Conservation (phyloP, 306 rosid genomes). For the Vigna trinervia region DNA sequence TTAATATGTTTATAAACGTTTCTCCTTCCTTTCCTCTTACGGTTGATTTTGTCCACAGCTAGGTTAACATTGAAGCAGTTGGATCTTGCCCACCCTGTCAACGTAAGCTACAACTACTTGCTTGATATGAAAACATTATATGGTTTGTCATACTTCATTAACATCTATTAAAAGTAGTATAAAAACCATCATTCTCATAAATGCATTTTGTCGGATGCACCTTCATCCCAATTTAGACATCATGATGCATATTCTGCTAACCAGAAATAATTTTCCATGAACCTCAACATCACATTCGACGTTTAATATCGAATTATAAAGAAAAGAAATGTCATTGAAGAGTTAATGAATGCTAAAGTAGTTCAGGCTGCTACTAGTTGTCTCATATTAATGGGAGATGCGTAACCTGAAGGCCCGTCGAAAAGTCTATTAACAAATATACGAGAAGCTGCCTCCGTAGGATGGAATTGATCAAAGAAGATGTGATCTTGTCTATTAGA, state of each 20-base stretch:
- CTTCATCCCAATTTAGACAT: too few relatives aligned
- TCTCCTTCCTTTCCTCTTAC: neutral
- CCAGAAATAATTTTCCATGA: neutral
- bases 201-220: neutral
- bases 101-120: neutral
- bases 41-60: neutral
- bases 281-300: neutral
- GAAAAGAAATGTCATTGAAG: constrained; percentile 1
- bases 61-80: constrained; percentile 30
- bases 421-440: constrained; percentile 54
- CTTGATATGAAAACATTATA: constrained; percentile 23
- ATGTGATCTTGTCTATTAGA: constrained; percentile 64
- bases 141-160: neutral
- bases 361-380: constrained; percentile 60
- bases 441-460: constrained; percentile 61
- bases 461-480: constrained; percentile 80
- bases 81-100: neutral
- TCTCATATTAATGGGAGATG: constrained; percentile 61
- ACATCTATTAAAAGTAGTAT: constrained; percentile 18
- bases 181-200: neutral
- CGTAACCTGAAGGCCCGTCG: constrained; percentile 54
- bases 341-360: neutral
- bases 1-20: neutral
- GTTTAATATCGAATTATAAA: neutral
- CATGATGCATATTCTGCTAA: neutral